These are phyloP conservation scores for Backusella westeae DNA, from an alignment of 192 early-diverging fungal genomes.

Conservation along the genomic window DNA sequence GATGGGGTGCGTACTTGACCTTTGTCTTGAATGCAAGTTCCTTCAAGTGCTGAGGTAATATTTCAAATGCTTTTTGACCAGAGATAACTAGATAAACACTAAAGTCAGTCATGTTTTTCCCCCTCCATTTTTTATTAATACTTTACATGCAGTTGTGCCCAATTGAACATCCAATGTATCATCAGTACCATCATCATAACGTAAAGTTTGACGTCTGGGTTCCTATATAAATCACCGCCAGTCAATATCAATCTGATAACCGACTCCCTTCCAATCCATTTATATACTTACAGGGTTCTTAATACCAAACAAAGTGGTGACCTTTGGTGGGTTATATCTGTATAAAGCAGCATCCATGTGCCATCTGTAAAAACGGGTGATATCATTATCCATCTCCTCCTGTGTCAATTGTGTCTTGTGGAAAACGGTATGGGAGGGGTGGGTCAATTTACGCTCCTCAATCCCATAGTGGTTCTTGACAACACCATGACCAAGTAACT, in stretches of 20 bases:
- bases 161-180: constrained; percentile 34
- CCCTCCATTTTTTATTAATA: background rate
- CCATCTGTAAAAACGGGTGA: constrained; percentile 39
- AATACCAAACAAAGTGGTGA: constrained; percentile 32
- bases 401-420: constrained; percentile 27
- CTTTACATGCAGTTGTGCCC: constrained; percentile 38
- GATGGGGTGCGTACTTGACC: constrained; percentile 36
- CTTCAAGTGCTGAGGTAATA: constrained; percentile 32
- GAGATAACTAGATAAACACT: constrained; percentile 25
- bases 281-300: constrained; percentile 33
- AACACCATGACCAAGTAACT: constrained; percentile 31
- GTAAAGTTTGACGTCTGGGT: constrained; percentile 21
- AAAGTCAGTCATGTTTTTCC: background rate
- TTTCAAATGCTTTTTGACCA: constrained; percentile 35
- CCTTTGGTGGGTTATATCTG: constrained; percentile 30
- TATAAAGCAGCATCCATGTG: constrained; percentile 41
- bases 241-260: background rate
- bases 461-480: constrained; percentile 32
- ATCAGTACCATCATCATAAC: constrained; percentile 29
- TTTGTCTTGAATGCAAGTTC: constrained; percentile 33
- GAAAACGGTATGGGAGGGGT: constrained; percentile 31
- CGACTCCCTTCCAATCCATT: too few relatives aligned
- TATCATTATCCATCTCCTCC: constrained; percentile 28
- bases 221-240: constrained; percentile 7
- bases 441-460: constrained; percentile 28